phyloP scores from a whole-genome alignment of 2,329 filamentous ascomycete genomes.

The Colletotrichum salicis region DNA sequence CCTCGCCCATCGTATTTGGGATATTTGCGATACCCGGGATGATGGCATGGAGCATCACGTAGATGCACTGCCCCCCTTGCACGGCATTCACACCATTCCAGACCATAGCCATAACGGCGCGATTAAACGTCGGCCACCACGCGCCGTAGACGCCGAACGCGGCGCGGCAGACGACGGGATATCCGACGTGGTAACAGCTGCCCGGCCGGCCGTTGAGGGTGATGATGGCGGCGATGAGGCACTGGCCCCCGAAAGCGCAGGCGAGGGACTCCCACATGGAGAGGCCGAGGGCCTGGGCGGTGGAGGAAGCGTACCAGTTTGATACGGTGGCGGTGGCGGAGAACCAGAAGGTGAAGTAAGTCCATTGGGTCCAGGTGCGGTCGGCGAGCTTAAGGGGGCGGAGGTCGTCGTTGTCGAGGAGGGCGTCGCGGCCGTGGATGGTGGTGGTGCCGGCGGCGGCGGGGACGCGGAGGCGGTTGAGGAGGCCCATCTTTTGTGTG shows the following conservation, averaged over 20 bases:
- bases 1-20: constrained; percentile 50
- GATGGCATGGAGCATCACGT: constrained; percentile 52
- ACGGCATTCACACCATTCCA: constrained; percentile 56
- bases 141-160: constrained; percentile 57
- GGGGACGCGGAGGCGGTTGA: constrained; percentile 24
- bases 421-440: constrained; percentile 41
- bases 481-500: constrained; percentile 14
- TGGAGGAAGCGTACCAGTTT: constrained; percentile 51
- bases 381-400: constrained; percentile 51
- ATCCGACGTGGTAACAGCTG: constrained; percentile 55
- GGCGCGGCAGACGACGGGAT: constrained; percentile 53
- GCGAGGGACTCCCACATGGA: constrained; percentile 61
- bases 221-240: constrained; percentile 53
- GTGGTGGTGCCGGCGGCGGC: constrained; percentile 21
- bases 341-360: constrained; percentile 56
- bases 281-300: constrained; percentile 54
- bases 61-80: constrained; percentile 46
- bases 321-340: constrained; percentile 51
- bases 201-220: constrained; percentile 53
- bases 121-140: constrained; percentile 55
- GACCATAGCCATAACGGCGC: constrained; percentile 56
- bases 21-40: constrained; percentile 52
- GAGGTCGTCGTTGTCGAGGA: constrained; percentile 54
- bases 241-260: constrained; percentile 52
- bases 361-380: constrained; percentile 52